A percentile compares a stretch with the other conserved stretches of the same genome.
Conservation (phyloP, 225 moss, liverwort and hornwort genomes). For the Pleurozium schreberi region DNA sequence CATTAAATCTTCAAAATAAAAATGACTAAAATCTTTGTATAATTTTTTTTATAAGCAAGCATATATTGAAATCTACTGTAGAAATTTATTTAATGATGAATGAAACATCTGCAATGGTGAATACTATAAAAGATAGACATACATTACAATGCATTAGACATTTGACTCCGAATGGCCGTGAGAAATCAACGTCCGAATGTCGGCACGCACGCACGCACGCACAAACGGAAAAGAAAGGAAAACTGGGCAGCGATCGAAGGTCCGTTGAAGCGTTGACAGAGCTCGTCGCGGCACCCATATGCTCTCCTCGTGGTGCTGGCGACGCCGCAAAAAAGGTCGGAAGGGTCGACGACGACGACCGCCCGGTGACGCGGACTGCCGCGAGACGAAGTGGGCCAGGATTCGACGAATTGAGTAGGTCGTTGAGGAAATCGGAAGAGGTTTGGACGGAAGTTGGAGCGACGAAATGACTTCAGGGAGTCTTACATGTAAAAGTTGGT, state of each 20-base stretch:
- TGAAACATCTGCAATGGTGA: too few relatives aligned
- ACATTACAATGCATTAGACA: too few relatives aligned
- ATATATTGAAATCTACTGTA: too few relatives aligned
- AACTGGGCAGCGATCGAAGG: not conserved
- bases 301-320: constrained; percentile 25
- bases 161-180: not conserved
- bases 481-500: not conserved
- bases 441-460: not conserved
- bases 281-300: constrained; percentile 6
- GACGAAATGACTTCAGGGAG: not conserved
- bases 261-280: constrained; percentile 35
- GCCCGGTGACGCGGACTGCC: not conserved
- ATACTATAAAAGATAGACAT: too few relatives aligned
- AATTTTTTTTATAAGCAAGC: too few relatives aligned
- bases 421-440: not conserved
- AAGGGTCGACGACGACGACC: not conserved
- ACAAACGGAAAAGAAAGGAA: not conserved
- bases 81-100: too few relatives aligned
- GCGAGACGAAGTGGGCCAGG: not conserved
- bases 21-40: too few relatives aligned
- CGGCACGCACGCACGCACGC: constrained; percentile 19
- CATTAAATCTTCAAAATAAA: too few relatives aligned
- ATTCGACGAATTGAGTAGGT: not conserved
- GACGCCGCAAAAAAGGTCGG: constrained; percentile 32
- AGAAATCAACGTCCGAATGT: not conserved